phyloP scores from a whole-genome alignment of 305 asterid genomes.

The Caryopteris hybrid region DNA sequence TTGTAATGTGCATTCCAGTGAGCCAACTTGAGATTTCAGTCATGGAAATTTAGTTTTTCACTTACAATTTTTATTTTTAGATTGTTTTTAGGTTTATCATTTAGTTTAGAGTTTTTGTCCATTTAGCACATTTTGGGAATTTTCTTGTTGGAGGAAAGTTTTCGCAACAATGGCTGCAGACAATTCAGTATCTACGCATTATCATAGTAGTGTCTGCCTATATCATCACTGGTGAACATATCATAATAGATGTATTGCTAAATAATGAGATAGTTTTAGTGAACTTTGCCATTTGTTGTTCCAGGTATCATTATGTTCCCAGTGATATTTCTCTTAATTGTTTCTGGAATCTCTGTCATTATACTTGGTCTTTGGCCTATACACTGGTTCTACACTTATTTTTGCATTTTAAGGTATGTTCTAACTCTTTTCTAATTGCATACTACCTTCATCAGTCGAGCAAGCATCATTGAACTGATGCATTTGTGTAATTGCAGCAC shows the following conservation, averaged over 20 bases:
- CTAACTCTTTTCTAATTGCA: background rate
- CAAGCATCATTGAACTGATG: background rate
- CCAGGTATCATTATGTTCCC: constrained; percentile 80
- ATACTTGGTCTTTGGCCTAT: constrained; percentile 77
- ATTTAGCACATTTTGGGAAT: background rate
- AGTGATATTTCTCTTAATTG: constrained; percentile 47
- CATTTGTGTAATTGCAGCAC: constrained; percentile 42
- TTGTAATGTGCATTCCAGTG: background rate
- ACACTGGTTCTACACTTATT: constrained; percentile 66
- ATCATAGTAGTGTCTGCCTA: background rate
- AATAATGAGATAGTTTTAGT: background rate
- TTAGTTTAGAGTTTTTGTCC: background rate
- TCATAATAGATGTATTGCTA: background rate
- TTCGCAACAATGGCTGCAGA: background rate
- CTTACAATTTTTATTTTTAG: background rate
- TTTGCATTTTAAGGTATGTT: constrained; percentile 65
- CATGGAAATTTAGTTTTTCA: background rate
- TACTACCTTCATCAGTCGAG: background rate
- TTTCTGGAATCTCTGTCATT: constrained; percentile 51
- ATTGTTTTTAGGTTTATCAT: background rate
- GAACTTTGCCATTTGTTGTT: constrained; percentile 10
- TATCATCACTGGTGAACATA: background rate
- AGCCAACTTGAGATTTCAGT: background rate
- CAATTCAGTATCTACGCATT: background rate
- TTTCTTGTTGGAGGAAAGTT: background rate